These are phyloP conservation scores for Colletotrichum musicola DNA, from an alignment of 2,329 filamentous ascomycete species.

Conservation along the genomic window DNA sequence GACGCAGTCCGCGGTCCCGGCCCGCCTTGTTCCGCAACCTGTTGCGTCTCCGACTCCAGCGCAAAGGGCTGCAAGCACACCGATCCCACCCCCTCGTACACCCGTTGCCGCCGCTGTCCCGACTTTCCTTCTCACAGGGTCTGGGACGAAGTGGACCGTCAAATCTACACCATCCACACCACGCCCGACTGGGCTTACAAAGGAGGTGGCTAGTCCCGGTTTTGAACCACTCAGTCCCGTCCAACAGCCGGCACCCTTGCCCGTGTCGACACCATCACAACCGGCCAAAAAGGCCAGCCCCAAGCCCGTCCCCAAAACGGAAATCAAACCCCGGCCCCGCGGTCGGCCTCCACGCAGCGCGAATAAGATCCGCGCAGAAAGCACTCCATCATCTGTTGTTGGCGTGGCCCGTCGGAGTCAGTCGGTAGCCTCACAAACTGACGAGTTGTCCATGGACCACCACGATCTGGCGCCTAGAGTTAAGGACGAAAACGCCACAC, in stretches of 20 bases:
- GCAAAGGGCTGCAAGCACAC: slow-evolving; percentile 48
- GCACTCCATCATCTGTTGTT: slow-evolving; percentile 50
- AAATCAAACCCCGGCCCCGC: slow-evolving; percentile 46
- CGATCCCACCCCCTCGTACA: slow-evolving; percentile 49
- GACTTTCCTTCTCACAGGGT: slow-evolving; percentile 49
- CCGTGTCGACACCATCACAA: slow-evolving; percentile 49
- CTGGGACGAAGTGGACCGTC: slow-evolving; percentile 71
- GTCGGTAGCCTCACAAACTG: slow-evolving; percentile 60
- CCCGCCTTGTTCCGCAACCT: slow-evolving; percentile 56
- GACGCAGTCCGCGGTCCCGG: slow-evolving; percentile 54
- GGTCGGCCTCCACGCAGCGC: slow-evolving; percentile 52
- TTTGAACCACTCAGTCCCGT: slow-evolving; percentile 72
- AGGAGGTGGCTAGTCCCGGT: slow-evolving; percentile 63
- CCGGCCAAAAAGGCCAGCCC: slow-evolving; percentile 50
- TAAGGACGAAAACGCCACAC: slow-evolving; percentile 70
- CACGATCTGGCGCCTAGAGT: slow-evolving; percentile 57
- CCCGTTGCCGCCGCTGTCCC: slow-evolving; percentile 45
- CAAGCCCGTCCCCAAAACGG: slow-evolving; percentile 50
- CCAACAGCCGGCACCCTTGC: slow-evolving; percentile 52
- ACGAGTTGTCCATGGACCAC: slow-evolving; percentile 61
- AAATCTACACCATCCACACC: slow-evolving; percentile 71
- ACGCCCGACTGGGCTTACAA: slow-evolving; percentile 45
- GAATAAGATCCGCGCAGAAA: slow-evolving; percentile 50
- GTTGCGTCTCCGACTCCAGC: slow-evolving; percentile 48
- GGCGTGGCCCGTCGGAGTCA: slow-evolving; percentile 55